Evolutionary conservation across 2,329 filamentous ascomycete genomes (phyloP).

Genomic region (Arthrobotrys musiformis): DNA sequence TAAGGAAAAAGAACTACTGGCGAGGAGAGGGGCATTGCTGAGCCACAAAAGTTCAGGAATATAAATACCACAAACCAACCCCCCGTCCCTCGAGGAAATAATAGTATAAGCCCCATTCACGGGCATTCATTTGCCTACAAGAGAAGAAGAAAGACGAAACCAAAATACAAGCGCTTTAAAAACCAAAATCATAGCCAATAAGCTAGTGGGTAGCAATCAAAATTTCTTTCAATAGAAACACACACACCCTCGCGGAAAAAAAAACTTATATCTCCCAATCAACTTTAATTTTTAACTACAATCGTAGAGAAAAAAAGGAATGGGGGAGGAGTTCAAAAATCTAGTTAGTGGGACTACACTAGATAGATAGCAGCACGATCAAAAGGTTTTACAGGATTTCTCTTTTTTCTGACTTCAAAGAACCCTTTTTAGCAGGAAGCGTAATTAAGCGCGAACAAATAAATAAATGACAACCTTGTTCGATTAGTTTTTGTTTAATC

Average conservation of each 20-base stretch:
- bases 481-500: slow-evolving; percentile 23
- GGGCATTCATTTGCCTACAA: not conserved
- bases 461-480: not conserved
- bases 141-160: not conserved
- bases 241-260: not conserved
- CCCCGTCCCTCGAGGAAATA: not conserved
- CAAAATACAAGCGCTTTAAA: too few relatives aligned
- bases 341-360: too few relatives aligned
- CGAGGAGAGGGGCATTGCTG: too few relatives aligned
- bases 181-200: not conserved
- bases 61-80: too few relatives aligned
- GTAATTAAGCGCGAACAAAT: not conserved
- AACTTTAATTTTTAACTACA: not conserved
- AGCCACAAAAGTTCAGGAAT: too few relatives aligned
- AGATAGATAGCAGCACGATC: too few relatives aligned
- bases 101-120: not conserved
- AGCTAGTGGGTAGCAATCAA: not conserved
- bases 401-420: slow-evolving; percentile 10
- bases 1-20: too few relatives aligned
- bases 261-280: too few relatives aligned
- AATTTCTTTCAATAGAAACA: too few relatives aligned
- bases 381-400: not conserved
- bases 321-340: too few relatives aligned
- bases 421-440: not conserved
- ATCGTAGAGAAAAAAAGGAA: not conserved